Conservation (phyloP, 2,329 filamentous ascomycete genomes). For the Chaetomium strumarium region DNA sequence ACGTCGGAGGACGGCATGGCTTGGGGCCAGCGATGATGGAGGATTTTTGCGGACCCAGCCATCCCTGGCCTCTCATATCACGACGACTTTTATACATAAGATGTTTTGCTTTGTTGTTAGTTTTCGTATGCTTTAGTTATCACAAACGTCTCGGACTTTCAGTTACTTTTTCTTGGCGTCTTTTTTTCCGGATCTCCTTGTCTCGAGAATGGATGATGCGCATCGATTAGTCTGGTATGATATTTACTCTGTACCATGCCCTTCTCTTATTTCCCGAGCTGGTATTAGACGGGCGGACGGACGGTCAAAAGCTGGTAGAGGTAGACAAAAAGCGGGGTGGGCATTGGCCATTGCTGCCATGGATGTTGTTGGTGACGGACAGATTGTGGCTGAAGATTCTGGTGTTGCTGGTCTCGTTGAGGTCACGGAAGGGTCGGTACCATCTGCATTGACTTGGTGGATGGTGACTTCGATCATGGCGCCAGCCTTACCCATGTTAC, state of each 20-base stretch:
- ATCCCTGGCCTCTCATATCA: slow-evolving; percentile 39
- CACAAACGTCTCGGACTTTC: background rate
- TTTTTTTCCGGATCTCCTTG: background rate
- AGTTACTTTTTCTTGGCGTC: background rate
- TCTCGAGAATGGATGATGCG: background rate
- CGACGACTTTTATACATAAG: slow-evolving; percentile 6
- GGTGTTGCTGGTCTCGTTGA: too few relatives aligned
- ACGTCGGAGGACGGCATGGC: slow-evolving; percentile 45
- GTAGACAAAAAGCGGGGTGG: slow-evolving; percentile 18
- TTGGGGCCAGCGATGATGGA: slow-evolving; percentile 7
- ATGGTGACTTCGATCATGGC: too few relatives aligned
- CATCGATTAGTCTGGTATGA: background rate
- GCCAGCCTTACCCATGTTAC: too few relatives aligned
- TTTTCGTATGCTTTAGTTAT: background rate
- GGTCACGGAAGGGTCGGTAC: too few relatives aligned
- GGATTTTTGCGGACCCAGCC: slow-evolving; percentile 22
- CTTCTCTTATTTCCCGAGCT: background rate
- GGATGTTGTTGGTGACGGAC: too few relatives aligned
- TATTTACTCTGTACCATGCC: background rate
- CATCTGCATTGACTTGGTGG: too few relatives aligned
- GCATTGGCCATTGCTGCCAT: too few relatives aligned
- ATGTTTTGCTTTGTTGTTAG: background rate
- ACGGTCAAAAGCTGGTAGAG: slow-evolving; percentile 13
- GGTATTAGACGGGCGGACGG: slow-evolving; percentile 3
- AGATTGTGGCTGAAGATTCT: too few relatives aligned